A percentile compares a stretch with the other conserved stretches of the same genome.
Conservation (phyloP, 164 flowering plant genomes). For the Paratinospora sagittata region DNA sequence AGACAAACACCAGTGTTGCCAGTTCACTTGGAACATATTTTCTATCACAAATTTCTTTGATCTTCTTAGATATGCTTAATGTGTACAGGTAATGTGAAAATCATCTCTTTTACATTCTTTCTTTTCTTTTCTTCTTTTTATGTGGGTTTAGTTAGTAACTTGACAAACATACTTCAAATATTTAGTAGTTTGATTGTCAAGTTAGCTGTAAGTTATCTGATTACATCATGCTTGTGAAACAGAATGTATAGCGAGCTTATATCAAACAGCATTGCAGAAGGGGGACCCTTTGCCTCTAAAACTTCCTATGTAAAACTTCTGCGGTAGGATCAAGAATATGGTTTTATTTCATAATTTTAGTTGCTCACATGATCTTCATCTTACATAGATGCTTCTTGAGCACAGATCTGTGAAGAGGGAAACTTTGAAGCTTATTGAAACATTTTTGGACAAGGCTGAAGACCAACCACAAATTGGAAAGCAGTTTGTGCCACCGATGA, state of each 20-base stretch:
- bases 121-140: neutral
- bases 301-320: constrained; percentile 86
- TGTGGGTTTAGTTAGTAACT: neutral
- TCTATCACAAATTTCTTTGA: constrained; percentile 75
- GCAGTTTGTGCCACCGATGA: constrained; percentile 99
- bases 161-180: neutral
- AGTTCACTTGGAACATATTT: constrained; percentile 84
- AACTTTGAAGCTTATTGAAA: constrained; percentile 92
- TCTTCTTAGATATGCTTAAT: constrained; percentile 96
- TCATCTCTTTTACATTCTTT: neutral
- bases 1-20: constrained; percentile 98
- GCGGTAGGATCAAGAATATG: constrained; percentile 35
- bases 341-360: neutral
- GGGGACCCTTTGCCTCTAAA: constrained; percentile 86
- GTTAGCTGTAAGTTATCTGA: neutral
- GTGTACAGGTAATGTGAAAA: constrained; percentile 69
- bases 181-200: neutral
- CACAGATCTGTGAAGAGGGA: constrained; percentile 94
- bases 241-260: constrained; percentile 99
- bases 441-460: constrained; percentile 97
- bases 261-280: constrained; percentile 82
- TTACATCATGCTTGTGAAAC: constrained; percentile 19
- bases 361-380: neutral
- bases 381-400: neutral
- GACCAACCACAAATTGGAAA: constrained; percentile 95